A percentile compares a stretch with the other conserved stretches of the same genome.
phyloP scores from a whole-genome alignment of 306 rosid species.

The Abrus precatorius region DNA sequence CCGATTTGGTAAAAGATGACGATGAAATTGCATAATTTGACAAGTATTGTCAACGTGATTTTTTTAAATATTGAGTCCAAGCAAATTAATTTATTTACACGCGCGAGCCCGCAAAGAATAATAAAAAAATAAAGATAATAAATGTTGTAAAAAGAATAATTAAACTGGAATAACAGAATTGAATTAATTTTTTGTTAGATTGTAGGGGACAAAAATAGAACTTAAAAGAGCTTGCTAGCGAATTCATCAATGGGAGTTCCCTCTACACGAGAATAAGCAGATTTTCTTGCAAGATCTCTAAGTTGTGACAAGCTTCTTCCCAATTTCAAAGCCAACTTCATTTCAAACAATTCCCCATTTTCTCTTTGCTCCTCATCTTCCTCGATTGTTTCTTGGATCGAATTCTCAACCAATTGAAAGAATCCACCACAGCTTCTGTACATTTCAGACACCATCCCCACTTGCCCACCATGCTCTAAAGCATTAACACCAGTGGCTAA shows the following conservation, averaged over 20 bases:
- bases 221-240: slow-evolving; percentile 74
- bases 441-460: slow-evolving; percentile 89
- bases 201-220: neutral
- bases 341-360: slow-evolving; percentile 72
- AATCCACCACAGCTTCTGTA: slow-evolving; percentile 71
- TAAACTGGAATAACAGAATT: slow-evolving; percentile 24
- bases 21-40: slow-evolving; percentile 15
- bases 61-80: neutral
- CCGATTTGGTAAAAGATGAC: neutral
- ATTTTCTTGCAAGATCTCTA: slow-evolving; percentile 64
- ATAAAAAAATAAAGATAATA: neutral
- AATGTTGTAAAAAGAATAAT: neutral
- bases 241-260: slow-evolving; percentile 70
- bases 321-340: slow-evolving; percentile 72
- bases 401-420: slow-evolving; percentile 58
- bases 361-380: slow-evolving; percentile 74
- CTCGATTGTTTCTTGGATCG: slow-evolving; percentile 60
- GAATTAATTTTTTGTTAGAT: slow-evolving; percentile 32
- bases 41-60: neutral
- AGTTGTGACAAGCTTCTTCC: slow-evolving; percentile 81
- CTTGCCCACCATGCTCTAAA: slow-evolving; percentile 74
- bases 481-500: slow-evolving; percentile 62
- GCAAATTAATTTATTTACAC: slow-evolving; percentile 31
- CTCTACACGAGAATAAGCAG: slow-evolving; percentile 62
- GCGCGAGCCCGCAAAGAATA: neutral